A percentile compares a stretch with the other conserved stretches of the same genome.
phyloP scores from a whole-genome alignment of 1,139 yeast genomes.

The Kluyveromyces sp. region DNA sequence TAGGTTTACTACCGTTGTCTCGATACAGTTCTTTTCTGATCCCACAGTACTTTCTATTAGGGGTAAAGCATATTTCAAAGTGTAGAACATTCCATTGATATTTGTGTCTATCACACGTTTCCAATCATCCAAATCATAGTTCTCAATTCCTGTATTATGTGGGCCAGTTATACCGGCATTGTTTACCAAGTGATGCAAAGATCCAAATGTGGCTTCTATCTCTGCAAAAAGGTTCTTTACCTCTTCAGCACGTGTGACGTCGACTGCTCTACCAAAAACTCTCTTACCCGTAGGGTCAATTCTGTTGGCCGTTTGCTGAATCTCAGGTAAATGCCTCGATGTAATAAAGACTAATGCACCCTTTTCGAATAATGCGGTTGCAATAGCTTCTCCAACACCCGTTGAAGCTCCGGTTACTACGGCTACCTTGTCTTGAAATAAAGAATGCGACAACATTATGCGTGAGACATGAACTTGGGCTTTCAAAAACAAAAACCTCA shows the following conservation, averaged over 20 bases:
- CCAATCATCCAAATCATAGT: background rate
- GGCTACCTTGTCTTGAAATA: background rate
- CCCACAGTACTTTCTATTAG: background rate
- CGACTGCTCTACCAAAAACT: background rate
- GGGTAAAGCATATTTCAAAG: conserved; percentile 1
- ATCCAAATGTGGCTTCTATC: background rate
- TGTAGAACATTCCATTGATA: conserved; percentile 1
- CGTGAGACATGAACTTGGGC: too few relatives aligned
- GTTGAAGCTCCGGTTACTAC: conserved; percentile 1
- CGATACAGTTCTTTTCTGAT: background rate
- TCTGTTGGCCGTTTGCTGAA: background rate
- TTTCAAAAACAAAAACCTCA: too few relatives aligned
- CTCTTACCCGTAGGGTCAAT: background rate
- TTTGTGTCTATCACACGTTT: conserved; percentile 1
- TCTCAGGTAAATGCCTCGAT: background rate
- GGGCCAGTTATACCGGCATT: conserved; percentile 1
- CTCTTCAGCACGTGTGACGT: background rate
- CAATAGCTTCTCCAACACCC: conserved; percentile 1
- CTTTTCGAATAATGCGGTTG: background rate
- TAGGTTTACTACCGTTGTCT: background rate
- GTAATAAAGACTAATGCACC: background rate
- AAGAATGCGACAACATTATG: background rate
- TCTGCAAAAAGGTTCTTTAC: background rate
- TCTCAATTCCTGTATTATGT: background rate
- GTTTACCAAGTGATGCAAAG: background rate